Evolutionary conservation across 805 yeast species (phyloP).

Genomic region (Saccharomycopsis fibuligera): DNA sequence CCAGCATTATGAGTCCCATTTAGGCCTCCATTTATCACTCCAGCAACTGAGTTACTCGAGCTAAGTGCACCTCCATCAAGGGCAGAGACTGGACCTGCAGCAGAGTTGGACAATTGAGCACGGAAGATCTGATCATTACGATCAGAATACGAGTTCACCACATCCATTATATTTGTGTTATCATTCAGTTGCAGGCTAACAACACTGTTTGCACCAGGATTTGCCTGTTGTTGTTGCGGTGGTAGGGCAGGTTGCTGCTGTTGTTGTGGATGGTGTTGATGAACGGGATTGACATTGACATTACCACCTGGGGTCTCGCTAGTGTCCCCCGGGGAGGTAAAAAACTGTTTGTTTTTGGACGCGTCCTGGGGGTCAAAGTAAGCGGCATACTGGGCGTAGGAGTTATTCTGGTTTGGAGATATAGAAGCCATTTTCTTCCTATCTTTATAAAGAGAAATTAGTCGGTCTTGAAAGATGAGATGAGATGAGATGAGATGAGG

Average conservation of each 20-base stretch:
- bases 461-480: too few species aligned
- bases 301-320: too few species aligned
- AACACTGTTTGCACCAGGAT: too few species aligned
- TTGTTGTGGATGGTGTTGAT: background rate
- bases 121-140: background rate
- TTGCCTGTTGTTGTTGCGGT: background rate
- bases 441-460: too few species aligned
- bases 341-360: background rate
- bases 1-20: background rate
- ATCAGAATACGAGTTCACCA: background rate
- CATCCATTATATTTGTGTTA: background rate
- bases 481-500: too few species aligned
- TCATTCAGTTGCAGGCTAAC: background rate
- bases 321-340: background rate
- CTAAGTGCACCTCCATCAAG: background rate
- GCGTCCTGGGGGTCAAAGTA: constrained; percentile 5
- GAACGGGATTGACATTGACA: too few species aligned
- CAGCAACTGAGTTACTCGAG: background rate
- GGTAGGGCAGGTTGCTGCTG: background rate
- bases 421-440: constrained; percentile 8
- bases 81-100: too few species aligned
- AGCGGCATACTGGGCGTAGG: constrained; percentile 6
- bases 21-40: background rate
- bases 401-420: constrained; percentile 3
- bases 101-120: too few species aligned